Evolutionary conservation across 1,284 basidiomycete species (phyloP), one percentile per base, ranked within the genome.

Genomic region (Tilletia setariae): DNA sequence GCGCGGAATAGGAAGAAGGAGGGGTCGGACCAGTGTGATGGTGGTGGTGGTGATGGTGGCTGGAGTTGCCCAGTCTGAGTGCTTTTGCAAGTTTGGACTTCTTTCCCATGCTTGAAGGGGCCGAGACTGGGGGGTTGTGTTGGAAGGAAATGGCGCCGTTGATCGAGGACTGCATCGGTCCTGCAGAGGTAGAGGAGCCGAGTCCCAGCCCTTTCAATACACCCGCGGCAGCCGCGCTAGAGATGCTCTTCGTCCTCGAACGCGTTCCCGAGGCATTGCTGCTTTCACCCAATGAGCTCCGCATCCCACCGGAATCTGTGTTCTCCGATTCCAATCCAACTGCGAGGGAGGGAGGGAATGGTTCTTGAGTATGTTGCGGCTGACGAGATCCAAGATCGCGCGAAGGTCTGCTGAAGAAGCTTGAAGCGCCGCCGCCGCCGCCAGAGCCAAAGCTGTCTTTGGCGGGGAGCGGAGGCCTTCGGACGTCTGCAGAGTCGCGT

Each of bases 171-270:
- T 51, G 49, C 49, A n/a, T 40, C 6, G 35, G 35, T 40, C 35
- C 42, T 16, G 16, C 61, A 32, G 61, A 63, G 7, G 56, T 13
- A 25, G 56, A 32, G 7, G 67, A 65, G 0, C 75, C 72, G 1
- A 79, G 67, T 19, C 77, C 77, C 7, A 78, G 73, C 43, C 77
- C 77, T 53, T 79, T 79, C 42, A 78, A 53, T 72, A 79, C 70
- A 56, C 77, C 72, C 8, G 72, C 76, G n/a, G 77, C 56, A n/a
- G 46, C 75, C 53, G 63, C 73, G 44, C 49, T 73, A 13, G 74
- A 76, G 63, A 77, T 71, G 65, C 76, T 78, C 72, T 76, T 78
- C 56, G 71, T 72, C 1, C 75, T 69, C 16, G 73, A 72, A 28
- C 76, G 74, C 23, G 69, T 44, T 1, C 67, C 68, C n/a, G 73